A percentile compares a stretch with the other conserved stretches of the same genome.
phyloP scores from a whole-genome alignment of 257 asterid genomes.

The Verbena officinalis region DNA sequence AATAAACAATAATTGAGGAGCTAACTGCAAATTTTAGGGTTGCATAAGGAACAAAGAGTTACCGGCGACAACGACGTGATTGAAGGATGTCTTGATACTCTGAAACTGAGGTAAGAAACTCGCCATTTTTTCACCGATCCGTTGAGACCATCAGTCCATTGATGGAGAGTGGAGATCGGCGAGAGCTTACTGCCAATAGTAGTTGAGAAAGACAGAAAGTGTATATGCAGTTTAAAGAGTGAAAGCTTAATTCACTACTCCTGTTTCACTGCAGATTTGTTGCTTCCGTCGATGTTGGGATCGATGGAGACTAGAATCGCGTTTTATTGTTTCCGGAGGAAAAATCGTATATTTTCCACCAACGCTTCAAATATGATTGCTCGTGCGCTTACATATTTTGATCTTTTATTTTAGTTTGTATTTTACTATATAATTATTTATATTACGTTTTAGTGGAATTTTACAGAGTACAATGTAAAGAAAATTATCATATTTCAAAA shows the following conservation, averaged over 20 bases:
- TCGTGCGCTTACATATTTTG: too few relatives aligned
- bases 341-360: too few relatives aligned
- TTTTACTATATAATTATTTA: too few relatives aligned
- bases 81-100: constrained; percentile 76
- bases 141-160: constrained; percentile 45
- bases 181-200: constrained; percentile 27
- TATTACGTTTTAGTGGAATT: too few relatives aligned
- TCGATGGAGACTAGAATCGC: constrained; percentile 26
- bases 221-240: constrained; percentile 12
- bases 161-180: constrained; percentile 43
- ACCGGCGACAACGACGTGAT: constrained; percentile 91
- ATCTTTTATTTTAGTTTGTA: too few relatives aligned
- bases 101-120: constrained; percentile 95
- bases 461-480: too few relatives aligned
- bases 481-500: too few relatives aligned
- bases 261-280: constrained; percentile 28
- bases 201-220: constrained; percentile 2
- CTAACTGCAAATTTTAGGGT: constrained; percentile 15
- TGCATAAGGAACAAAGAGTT: constrained; percentile 9
- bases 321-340: constrained; percentile 22
- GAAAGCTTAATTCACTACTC: constrained; percentile 24
- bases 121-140: constrained; percentile 71
- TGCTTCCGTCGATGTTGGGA: constrained; percentile 33
- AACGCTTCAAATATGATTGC: too few relatives aligned
- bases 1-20: constrained; percentile 3